Evolutionary conservation across 768 basidiomycete species (phyloP), one percentile per base, ranked within the genome.

Genomic region (Trametes cubensis): DNA sequence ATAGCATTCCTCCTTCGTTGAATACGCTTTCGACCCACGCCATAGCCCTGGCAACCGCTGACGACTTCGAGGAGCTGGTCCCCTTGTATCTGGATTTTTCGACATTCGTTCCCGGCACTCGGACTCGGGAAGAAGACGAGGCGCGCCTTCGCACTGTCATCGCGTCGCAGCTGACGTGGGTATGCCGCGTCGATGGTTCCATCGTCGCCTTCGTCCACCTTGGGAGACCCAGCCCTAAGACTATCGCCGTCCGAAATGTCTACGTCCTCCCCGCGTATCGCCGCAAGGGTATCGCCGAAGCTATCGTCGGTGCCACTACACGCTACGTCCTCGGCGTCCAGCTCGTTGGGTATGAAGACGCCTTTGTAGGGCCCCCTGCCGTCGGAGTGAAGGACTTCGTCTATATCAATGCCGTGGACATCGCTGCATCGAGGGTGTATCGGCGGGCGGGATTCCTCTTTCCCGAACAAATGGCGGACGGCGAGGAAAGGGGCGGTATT

Each of bases 321-420:
- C 62, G 66, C 20, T 66, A 51, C 58, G 64, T 62, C 59, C 64
- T 68, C 2, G 70, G 68, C 11, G 55, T 66, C 18, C 58, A 42
- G 6, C 55, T 63, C 0, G 56, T 53, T 6, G 62, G 46, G 25
- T 58, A 55, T 21, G 59, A 54, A 11, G 56, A 55, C 25, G n/a
- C 52, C 17, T 34, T 56, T 18, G 57, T 38, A 2, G 58, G 23
- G 11, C 26, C 53, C n/a, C 45, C 57, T 20, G 17, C 41, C 8
- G 18, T n/a, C 10, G 60, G 49, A 14, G 39, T 57, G 46, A 66
- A 67, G 55, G 49, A 60, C 14, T 50, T 64, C 38, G 44, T 68
- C 11, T 58, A 40, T 34, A 52, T 63, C 30, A 56, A 57, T n/a
- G 45, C 47, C 13, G 14, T n/a, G 6, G 46, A 58, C 25, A 25